Evolutionary conservation across 257 asterid genomes (phyloP), one percentile per base, ranked within the genome.

Genomic region (Rauvolfia tetraphylla): DNA sequence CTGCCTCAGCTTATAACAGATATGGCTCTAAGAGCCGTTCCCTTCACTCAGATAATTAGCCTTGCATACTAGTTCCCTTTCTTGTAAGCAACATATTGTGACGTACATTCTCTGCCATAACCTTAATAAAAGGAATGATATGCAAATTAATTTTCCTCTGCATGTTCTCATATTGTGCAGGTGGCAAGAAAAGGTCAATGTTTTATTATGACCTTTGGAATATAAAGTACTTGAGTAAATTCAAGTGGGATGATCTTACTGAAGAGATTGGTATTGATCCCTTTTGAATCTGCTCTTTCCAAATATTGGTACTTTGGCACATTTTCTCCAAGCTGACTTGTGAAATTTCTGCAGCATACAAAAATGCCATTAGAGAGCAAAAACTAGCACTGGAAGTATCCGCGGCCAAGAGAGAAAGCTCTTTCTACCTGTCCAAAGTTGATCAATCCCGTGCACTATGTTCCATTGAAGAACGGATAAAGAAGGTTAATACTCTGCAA

Each of bases 191-290:
- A 85, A 87, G 93, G 84, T 93, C 98, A 68, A 22, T 89, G 58
- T 93, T 95, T 84, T 89, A 91, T 78, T 95, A 93, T 46, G 99
- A 95, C 78, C 76, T 91, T 49, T 95, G 99, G 98, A 95, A 95
- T 84, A 88, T 95, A 87, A 95, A 95, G 80, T 95, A 95, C 84
- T 83, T 93, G 86, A 91, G 98, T 79, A 95, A 95, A 85, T 90
- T 95, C 87, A 95, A 91, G 89, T 95, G 99, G 98, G 98, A 95
- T 73, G 96, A 95, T 87, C 96, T 93, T 80, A 91, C 92, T 8
- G 96, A 83, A 74, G 99, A 93, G 82, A 90, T 81, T 46, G 98
- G 96, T 91, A 88, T 29, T 22, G 53, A 56, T 76, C 54, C 61
- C 33, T 73, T 49, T 65, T 51, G 53, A 54, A 56, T 51, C n/a